Evolutionary conservation across 176 grass and related monocot genomes (phyloP), one percentile per base, ranked within the genome.

Genomic region (Raddia distichophylla): DNA sequence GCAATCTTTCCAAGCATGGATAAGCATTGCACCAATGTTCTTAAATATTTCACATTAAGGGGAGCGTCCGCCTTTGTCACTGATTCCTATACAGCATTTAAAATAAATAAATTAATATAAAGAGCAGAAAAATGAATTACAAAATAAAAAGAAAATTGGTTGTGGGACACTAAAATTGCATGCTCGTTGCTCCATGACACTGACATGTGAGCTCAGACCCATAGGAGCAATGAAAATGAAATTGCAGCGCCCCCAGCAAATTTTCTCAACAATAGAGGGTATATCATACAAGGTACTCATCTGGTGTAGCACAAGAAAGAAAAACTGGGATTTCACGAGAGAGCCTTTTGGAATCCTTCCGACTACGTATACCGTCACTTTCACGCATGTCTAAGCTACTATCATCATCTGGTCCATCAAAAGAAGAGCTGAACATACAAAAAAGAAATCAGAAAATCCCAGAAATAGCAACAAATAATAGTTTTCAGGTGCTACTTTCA

Each of bases 1-100:
- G 96, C 96, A 84, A 99, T 86, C 90, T 99, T 99, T 87, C 82
- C 86, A 86, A 99, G 96, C 96, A 99, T 95, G 76, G 84, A 99
- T 78, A 99, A 93, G 79, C 96, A 95, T 53, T 99, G 90, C 50
- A 95, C 96, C 81, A 99, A 83, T 75, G 96, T 99, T 89, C 42
- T 91, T 54, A 94, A 84, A 84, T 95, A 99, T 89, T 99, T 99
- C 75, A 93, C 90, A 77, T 68, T 80, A 45, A 93, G 67, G 14
- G 92, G 69, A 47, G 51, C 57, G 68, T 99, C 88, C 68, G 81
- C 50, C 85, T 99, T 99, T 79, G 55, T 95, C 62, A 91, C 88
- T 86, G 86, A 93, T 93, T 99, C 96, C 96, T 83, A 81, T 87
- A 73, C 49, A 80, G 35, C 67, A 91, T 78, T 47, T 17, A 69